These are phyloP conservation scores for Teunomyces atbi DNA, from an alignment of 805 yeast genomes.

Conservation along the genomic window DNA sequence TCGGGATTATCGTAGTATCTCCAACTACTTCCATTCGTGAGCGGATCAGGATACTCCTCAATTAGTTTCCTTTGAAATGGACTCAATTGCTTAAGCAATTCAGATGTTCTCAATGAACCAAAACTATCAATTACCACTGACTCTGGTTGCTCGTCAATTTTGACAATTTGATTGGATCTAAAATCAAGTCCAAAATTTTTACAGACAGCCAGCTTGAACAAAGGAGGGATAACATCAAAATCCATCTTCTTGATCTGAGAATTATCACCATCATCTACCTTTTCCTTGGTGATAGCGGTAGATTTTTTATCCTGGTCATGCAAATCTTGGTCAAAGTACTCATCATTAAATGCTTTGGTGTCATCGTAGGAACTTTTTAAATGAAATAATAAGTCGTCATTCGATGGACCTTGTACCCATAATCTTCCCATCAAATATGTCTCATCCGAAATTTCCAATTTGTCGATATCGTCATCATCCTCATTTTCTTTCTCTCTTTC, in stretches of 20 bases:
- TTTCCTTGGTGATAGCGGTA: constrained; percentile 10
- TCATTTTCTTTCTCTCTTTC: constrained; percentile 16
- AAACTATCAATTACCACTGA: constrained; percentile 30
- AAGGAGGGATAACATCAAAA: constrained; percentile 20
- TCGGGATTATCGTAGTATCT: constrained; percentile 60
- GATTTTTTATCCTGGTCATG: not conserved
- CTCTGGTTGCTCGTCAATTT: constrained; percentile 11
- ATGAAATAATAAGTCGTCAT: constrained; percentile 39
- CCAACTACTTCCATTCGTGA: constrained; percentile 62
- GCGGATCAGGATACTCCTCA: constrained; percentile 62
- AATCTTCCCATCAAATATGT: constrained; percentile 77
- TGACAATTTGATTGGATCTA: constrained; percentile 15
- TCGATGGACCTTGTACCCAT: constrained; percentile 89
- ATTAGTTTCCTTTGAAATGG: constrained; percentile 57
- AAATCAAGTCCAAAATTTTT: constrained; percentile 31
- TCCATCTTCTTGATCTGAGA: constrained; percentile 14
- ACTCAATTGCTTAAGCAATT: constrained; percentile 15
- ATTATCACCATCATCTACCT: not conserved
- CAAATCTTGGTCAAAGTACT: constrained; percentile 12
- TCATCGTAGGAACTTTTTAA: constrained; percentile 10
- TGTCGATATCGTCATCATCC: constrained; percentile 37
- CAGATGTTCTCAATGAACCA: constrained; percentile 24
- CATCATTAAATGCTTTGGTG: constrained; percentile 1
- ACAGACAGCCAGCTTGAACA: constrained; percentile 23
- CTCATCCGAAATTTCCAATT: constrained; percentile 48